Conservation (phyloP, 129 eudicot genomes). For the Gnaphalium uliginosum region DNA sequence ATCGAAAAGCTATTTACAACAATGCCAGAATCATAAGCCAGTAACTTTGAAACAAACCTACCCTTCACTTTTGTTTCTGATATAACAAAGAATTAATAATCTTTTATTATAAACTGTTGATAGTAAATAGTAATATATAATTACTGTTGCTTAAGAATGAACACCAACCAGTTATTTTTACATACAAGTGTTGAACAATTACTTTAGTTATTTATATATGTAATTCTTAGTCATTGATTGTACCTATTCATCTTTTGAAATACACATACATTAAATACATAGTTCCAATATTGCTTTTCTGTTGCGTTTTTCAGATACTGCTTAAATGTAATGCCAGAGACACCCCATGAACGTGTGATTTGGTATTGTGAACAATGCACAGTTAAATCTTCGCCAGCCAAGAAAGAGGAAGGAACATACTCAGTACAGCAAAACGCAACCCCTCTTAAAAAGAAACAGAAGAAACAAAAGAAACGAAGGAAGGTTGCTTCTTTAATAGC, state of each 20-base stretch:
- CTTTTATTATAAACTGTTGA: background rate
- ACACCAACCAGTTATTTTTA: background rate
- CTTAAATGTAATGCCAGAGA: constrained; percentile 39
- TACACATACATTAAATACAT: background rate
- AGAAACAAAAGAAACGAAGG: constrained; percentile 7
- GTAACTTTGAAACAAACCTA: background rate
- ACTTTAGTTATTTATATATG: background rate
- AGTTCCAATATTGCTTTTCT: background rate
- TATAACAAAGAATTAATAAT: background rate
- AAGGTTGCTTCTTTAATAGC: constrained; percentile 7
- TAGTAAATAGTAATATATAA: background rate
- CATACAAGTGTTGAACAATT: background rate
- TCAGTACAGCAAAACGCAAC: constrained; percentile 4
- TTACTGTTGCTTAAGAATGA: background rate
- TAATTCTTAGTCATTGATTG: background rate
- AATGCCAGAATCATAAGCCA: background rate
- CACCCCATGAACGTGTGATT: constrained; percentile 39
- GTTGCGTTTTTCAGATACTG: constrained; percentile 50
- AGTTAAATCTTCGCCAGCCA: constrained; percentile 14
- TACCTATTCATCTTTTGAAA: background rate
- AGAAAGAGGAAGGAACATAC: constrained; percentile 12
- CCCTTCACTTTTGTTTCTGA: background rate
- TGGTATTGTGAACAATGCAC: constrained; percentile 66
- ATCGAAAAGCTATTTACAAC: background rate
- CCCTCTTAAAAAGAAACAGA: background rate